Evolutionary conservation across 2,329 filamentous ascomycete genomes (phyloP).

Genomic region (Aureobasidium sp.): DNA sequence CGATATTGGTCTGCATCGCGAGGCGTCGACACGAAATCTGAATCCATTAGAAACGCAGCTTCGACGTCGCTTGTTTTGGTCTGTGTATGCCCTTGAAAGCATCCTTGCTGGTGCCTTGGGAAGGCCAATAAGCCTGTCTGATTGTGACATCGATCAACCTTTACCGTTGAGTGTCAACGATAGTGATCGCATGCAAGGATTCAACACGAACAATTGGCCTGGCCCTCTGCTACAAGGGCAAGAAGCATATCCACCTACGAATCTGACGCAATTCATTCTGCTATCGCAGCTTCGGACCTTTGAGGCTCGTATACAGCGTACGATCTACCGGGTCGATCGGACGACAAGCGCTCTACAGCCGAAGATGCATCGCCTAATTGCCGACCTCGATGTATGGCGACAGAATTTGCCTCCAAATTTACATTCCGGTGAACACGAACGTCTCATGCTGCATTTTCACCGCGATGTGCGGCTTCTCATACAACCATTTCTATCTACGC

Average conservation of each 20-base stretch:
- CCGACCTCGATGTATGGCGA: not conserved
- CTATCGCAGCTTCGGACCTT: conserved; percentile 6
- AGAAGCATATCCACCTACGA: not conserved
- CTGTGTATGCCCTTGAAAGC: not conserved
- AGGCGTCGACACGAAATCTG: not conserved
- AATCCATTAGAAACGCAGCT: not conserved
- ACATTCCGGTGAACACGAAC: not conserved
- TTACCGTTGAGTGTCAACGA: conserved; percentile 1
- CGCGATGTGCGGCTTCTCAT: not conserved
- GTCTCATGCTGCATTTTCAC: conserved; percentile 5
- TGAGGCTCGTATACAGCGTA: conserved; percentile 12
- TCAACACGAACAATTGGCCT: not conserved
- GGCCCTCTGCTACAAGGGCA: not conserved
- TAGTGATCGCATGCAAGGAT: not conserved
- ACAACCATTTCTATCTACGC: not conserved
- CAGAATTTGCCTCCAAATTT: not conserved
- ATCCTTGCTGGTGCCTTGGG: conserved; percentile 5
- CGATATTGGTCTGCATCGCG: conserved; percentile 5
- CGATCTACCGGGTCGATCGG: conserved; percentile 9
- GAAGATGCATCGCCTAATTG: not conserved
- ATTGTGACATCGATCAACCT: conserved; percentile 7
- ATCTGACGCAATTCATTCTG: not conserved
- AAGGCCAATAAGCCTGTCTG: not conserved
- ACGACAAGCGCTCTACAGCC: not conserved
- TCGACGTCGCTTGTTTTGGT: conserved; percentile 9